Evolutionary conservation across 169 alveolate species (phyloP).

Genomic region (Cryptosporidium tyzzeri): DNA sequence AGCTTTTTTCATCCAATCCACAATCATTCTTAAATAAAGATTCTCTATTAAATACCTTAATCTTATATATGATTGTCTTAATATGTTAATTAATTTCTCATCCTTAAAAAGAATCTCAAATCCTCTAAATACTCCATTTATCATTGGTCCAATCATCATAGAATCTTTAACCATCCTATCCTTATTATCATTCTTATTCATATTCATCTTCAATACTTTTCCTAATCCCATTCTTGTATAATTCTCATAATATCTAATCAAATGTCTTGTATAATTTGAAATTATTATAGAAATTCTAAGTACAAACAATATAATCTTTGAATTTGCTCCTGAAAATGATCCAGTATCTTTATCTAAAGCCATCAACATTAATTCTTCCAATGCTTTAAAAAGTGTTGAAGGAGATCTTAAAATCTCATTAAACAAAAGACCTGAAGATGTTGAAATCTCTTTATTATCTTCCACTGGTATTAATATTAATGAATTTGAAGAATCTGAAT

Average conservation of each 20-base stretch:
- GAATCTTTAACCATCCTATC: neutral
- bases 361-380: constrained; percentile 74
- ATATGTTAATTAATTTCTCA: neutral
- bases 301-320: constrained; percentile 70
- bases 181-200: neutral
- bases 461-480: constrained; percentile 1
- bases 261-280: constrained; percentile 56
- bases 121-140: constrained; percentile 35
- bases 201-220: no score
- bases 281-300: constrained; percentile 63
- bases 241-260: constrained; percentile 69
- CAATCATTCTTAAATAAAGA: constrained; percentile 60
- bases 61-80: constrained; percentile 14
- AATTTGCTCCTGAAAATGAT: constrained; percentile 44
- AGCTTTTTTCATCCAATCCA: constrained; percentile 75
- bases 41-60: constrained; percentile 46
- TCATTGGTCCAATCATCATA: neutral
- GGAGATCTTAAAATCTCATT: constrained; percentile 83
- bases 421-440: constrained; percentile 84
- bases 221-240: constrained; percentile 24
- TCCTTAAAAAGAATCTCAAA: constrained; percentile 30
- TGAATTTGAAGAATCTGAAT: neutral
- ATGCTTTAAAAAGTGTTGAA: constrained; percentile 72
- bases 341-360: constrained; percentile 80
- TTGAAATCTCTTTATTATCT: constrained; percentile 55